Base-by-base conservation (phyloP, 192 early-diverging fungal species). In the Cetraspora pellucida region DNA sequence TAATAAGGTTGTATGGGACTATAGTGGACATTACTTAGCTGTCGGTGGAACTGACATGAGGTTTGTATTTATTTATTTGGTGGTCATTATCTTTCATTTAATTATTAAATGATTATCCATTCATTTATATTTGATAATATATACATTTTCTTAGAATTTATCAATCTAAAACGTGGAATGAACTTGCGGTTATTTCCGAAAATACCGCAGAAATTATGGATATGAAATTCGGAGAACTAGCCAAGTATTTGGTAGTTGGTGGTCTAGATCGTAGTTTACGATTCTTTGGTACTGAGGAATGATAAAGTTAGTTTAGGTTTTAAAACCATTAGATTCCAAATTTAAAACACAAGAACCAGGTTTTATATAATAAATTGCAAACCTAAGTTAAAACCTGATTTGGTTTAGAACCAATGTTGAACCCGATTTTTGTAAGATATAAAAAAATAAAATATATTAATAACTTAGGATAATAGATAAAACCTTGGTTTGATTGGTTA, bases 1-100 rank as follows among this genome's bases (percentile, higher is more conserved):
- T 27, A 82, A 84, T 28, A 79, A 83, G n/a, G 87, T 92, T 28
- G 77, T 83, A 16, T 98, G 94, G 82, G 97, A 98, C 75, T 84
- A 86, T 55, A 92, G 91, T 59, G 96, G 93, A 28, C 91, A 93
- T 69, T 98, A 93, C 73, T 78, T 97, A 57, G 95, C 88, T 23
- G 86, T 94, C 54, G 93, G 89, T 60, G 87, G 89, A 25, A 82
- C 80, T 43, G 85, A 90, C 69, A 72, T 91, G 61, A 79, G 83
- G 83, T 84, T 10, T 19, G 21, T 55, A 13, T 27, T 45, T 75
- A 4, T 16, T 54, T 54, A 16, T 16, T 54, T n/a, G n/a, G n/a
- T n/a, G n/a, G n/a, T n/a, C n/a, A n/a, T n/a, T n/a, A n/a, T n/a
- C n/a, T 54, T 58, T 1, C 1, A 23, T 45, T 64, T 7, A 44